Percentiles rank a stretch among this genome's conserved stretches.
These are phyloP conservation scores for Endocalyx cinctus DNA, from an alignment of 2,329 filamentous ascomycete genomes.

Conservation along the genomic window DNA sequence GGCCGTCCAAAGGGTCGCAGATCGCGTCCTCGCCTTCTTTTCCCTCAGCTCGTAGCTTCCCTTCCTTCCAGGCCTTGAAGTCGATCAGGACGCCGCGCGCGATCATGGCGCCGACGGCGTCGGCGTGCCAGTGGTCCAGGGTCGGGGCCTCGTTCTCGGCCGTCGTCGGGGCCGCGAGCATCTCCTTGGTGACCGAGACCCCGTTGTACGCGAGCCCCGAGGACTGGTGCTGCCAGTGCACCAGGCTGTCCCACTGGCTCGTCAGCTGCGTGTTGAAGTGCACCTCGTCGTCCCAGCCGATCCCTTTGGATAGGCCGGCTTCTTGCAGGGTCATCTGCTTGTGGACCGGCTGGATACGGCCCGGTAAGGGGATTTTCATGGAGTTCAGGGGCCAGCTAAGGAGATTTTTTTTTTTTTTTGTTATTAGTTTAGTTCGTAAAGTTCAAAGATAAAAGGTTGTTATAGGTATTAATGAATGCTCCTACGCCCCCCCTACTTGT, in stretches of 20 bases:
- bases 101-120: conserved; percentile 50
- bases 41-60: conserved; percentile 40
- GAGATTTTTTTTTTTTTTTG: not conserved
- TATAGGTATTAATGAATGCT: too few relatives aligned
- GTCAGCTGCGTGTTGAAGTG: conserved; percentile 52
- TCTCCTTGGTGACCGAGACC: conserved; percentile 30
- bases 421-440: not conserved
- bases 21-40: conserved; percentile 35
- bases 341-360: conserved; percentile 32
- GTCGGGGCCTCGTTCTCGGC: conserved; percentile 32
- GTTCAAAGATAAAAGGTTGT: too few relatives aligned
- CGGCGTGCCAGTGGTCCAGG: conserved; percentile 46
- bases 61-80: conserved; percentile 35
- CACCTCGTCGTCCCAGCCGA: conserved; percentile 45
- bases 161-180: conserved; percentile 24
- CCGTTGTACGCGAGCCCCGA: conserved; percentile 47
- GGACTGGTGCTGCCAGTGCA: conserved; percentile 41
- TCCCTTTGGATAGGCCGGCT: conserved; percentile 18
- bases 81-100: conserved; percentile 55
- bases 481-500: too few relatives aligned
- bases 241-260: conserved; percentile 53
- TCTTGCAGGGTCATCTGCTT: conserved; percentile 30
- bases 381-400: conserved; percentile 39
- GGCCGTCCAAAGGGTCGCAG: conserved; percentile 38
- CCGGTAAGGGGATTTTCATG: conserved; percentile 30